A percentile compares a stretch with the other conserved stretches of the same genome.
These are phyloP conservation scores for Lichenothelia convexa DNA, from an alignment of 495 filamentous ascomycete species.

Conservation along the genomic window DNA sequence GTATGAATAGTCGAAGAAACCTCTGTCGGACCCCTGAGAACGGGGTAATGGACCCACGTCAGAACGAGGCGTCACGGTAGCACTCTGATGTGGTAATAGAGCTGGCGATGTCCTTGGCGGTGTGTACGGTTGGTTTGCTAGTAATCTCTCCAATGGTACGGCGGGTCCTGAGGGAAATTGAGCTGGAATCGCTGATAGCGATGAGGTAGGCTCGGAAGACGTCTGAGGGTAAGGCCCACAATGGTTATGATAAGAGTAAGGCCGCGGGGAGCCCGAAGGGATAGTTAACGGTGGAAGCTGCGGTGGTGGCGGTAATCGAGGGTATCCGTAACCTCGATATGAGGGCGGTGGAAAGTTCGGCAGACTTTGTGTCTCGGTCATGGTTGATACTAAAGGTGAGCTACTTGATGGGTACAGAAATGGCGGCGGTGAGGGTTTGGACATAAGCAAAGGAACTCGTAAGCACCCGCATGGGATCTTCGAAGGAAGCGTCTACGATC, in stretches of 20 bases:
- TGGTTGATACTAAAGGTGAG: conserved; percentile 5
- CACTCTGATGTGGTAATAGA: too few species aligned
- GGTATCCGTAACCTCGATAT: conserved; percentile 11
- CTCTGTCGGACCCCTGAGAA: too few species aligned
- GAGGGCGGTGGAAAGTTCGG: conserved; percentile 14
- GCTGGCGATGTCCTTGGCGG: too few species aligned
- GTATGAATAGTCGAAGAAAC: too few species aligned
- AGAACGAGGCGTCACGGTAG: too few species aligned
- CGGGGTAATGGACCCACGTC: too few species aligned
- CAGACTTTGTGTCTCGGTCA: conserved; percentile 19
- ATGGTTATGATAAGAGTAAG: conserved; percentile 10
- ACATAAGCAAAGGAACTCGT: conserved; percentile 21
- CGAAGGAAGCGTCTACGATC: too few species aligned
- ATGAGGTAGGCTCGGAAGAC: too few species aligned
- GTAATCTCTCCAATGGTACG: neutral
- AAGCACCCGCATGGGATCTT: too few species aligned
- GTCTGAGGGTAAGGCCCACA: conserved; percentile 14
- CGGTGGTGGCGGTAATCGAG: conserved; percentile 12
- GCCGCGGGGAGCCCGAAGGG: conserved; percentile 12
- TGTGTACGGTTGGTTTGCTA: conserved; percentile 2
- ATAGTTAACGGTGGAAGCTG: conserved; percentile 15
- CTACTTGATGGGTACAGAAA: conserved; percentile 14
- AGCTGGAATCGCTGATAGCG: conserved; percentile 5
- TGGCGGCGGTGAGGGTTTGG: conserved; percentile 18
- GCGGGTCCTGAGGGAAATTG: conserved; percentile 6